Base-by-base conservation (phyloP, 2,329 filamentous ascomycete genomes). In the Cadophora sp. region DNA sequence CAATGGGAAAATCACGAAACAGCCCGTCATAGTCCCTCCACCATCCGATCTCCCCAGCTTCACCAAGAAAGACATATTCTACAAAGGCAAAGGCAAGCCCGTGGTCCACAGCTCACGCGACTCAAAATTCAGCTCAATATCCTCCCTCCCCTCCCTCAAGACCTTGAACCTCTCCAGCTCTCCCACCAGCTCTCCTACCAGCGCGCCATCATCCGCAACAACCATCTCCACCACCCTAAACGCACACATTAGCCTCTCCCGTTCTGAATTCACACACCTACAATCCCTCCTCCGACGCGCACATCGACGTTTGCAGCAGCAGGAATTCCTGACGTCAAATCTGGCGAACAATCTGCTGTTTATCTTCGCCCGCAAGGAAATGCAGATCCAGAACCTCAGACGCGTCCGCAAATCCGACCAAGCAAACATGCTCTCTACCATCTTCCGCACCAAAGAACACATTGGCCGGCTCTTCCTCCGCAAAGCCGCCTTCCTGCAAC, bases 51-150 rank as follows among this genome's bases (percentile, higher is more conserved):
- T 64, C 4, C 66, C 61, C 1, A 46, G 51, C 53, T 68, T 40
- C 61, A 59, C 22, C 12, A 34, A 40, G 12, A 64, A 55, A 37
- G 62, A 58, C 27, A 58, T 65, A 2, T 68, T 62, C 43, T 34
- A 55, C 48, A 68, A 65, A 64, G 62, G 58, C 14, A 55, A 62
- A 66, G 31, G 59, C 11, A 55, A 61, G 12, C 63, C 51, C 7
- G 4, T 40, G 1, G 4, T 40, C n/a, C 12, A 14, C 26, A 50
- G 51, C 14, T 53, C 55, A 14, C 66, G 66, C n/a, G 66, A 68
- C 31, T 68, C 66, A 12, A 65, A 65, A 53, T 68, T 68, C 62
- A 65, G 62, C 34, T 68, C 66, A 4, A 62, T 62, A 0, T 46
- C 46, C 26, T 68, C 66, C 12, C 48, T 65, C 1, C 37, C 56